Evolutionary conservation across 805 yeast species (phyloP), one percentile per base, ranked within the genome.

Genomic region (Yamadazyma olivae): DNA sequence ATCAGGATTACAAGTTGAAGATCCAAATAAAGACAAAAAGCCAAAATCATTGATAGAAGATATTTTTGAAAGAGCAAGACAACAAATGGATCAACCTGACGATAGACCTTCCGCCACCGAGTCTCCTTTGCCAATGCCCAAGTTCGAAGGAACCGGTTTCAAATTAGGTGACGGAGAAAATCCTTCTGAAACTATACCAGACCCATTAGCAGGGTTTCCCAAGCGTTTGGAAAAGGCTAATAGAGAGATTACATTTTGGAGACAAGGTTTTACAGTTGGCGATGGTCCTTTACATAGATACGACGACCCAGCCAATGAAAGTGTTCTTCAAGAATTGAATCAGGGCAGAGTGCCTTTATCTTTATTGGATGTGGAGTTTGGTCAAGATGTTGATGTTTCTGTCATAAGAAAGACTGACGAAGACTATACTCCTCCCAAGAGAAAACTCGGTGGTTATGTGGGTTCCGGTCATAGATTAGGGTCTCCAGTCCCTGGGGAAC

Each of bases 241-340:
- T 13, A 75, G 98, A 53, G 84, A 84, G 28, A 83, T 93, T 43
- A 87, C 95, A 0, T 91, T 93, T 57, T 93, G 99, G 99, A 83
- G 80, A 48, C 91, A 93, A 52, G 99, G 99, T 1, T 93, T 93
- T 62, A 87, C 88, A 44, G 89, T 93, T 17, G 98, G 93, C 21
- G 96, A 90, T 32, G 98, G 98, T 2, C 77, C 77, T 17, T 71
- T 93, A 38, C 82, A 75, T 57, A 71, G 93, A 40, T 93, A 89
- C 57, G 96, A 91, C 52, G 98, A 93, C 57, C 96, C 96, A 5
- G 79, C 75, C n/a, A 93, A 91, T 56, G 81, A 81, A 32, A 75
- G 72, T 29, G 83, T 86, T 45, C 68, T 93, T 50, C 74, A 79
- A 45, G 93, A 90, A 47, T 73, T 93, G 60, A 84, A 86, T 53